Conservation (phyloP, 1,284 basidiomycete genomes). For the Marasmius tenuissimus region DNA sequence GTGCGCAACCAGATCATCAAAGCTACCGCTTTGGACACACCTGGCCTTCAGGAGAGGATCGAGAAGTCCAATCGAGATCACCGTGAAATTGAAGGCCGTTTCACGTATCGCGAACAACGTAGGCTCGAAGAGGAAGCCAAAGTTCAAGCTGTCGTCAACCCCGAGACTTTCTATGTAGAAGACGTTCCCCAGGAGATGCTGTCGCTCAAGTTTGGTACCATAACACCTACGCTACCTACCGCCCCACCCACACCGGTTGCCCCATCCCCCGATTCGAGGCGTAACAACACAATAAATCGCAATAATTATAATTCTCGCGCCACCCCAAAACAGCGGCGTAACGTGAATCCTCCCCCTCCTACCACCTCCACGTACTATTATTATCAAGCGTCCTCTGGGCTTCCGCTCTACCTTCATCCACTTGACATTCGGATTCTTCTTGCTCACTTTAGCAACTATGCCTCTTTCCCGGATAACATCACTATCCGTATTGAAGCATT, state of each 20-base stretch:
- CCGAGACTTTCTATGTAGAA: constrained; percentile 20
- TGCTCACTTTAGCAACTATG: constrained; percentile 75
- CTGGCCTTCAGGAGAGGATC: constrained; percentile 52
- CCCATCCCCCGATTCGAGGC: constrained; percentile 17
- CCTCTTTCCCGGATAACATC: constrained; percentile 84
- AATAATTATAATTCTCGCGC: constrained; percentile 27
- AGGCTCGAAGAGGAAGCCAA: constrained; percentile 21
- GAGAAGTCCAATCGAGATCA: constrained; percentile 63
- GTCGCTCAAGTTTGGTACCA: constrained; percentile 31
- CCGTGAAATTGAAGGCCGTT: constrained; percentile 50
- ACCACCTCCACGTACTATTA: constrained; percentile 88
- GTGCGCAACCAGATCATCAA: constrained; percentile 78
- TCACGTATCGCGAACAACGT: constrained; percentile 36
- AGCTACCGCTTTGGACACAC: constrained; percentile 72
- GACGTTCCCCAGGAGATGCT: constrained; percentile 56
- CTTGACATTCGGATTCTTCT: constrained; percentile 94
- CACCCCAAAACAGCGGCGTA: constrained; percentile 60
- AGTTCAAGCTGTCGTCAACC: constrained; percentile 26
- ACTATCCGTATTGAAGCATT: constrained; percentile 77
- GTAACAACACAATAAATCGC: neutral
- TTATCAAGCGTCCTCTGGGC: constrained; percentile 92
- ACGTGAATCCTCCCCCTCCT: constrained; percentile 80
- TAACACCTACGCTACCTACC: constrained; percentile 17
- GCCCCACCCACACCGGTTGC: constrained; percentile 23
- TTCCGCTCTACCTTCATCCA: constrained; percentile 92